phyloP scores from a whole-genome alignment of 208 protist genomes.

The Trypanosomatidae sp. region DNA sequence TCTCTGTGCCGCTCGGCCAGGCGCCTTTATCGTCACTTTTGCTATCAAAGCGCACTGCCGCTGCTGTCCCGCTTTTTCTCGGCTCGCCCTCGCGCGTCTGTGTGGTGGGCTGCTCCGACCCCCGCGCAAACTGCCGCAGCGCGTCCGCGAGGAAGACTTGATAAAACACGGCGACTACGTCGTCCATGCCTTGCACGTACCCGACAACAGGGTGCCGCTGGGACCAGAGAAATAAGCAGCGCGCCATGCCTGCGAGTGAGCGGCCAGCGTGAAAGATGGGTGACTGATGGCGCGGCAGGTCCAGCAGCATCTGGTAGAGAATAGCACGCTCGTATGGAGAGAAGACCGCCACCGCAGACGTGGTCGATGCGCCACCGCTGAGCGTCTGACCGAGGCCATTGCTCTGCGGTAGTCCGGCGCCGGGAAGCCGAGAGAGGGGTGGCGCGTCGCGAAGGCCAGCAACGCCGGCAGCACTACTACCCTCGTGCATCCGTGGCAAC shows the following conservation, averaged over 20 bases:
- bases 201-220: conserved; percentile 93
- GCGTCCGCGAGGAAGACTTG: conserved; percentile 84
- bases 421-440: not conserved
- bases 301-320: conserved; percentile 69
- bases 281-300: conserved; percentile 68
- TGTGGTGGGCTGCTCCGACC: not conserved
- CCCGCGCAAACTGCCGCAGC: conserved; percentile 32
- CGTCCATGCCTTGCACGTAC: conserved; percentile 97
- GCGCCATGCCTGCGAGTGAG: conserved; percentile 60
- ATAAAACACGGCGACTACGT: conserved; percentile 92
- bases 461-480: not conserved
- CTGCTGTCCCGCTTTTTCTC: not conserved
- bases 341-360: conserved; percentile 14
- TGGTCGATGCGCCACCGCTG: not conserved
- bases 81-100: not conserved
- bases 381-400: not conserved
- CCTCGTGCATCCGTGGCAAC: not conserved
- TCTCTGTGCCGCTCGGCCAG: not conserved
- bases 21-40: not conserved
- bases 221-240: conserved; percentile 93
- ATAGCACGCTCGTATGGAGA: conserved; percentile 58
- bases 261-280: conserved; percentile 56
- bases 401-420: not conserved
- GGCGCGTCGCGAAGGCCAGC: not conserved
- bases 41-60: not conserved